These are phyloP conservation scores for Thielaviopsis populi DNA, from an alignment of 2,329 filamentous ascomycete genomes.

Conservation along the genomic window DNA sequence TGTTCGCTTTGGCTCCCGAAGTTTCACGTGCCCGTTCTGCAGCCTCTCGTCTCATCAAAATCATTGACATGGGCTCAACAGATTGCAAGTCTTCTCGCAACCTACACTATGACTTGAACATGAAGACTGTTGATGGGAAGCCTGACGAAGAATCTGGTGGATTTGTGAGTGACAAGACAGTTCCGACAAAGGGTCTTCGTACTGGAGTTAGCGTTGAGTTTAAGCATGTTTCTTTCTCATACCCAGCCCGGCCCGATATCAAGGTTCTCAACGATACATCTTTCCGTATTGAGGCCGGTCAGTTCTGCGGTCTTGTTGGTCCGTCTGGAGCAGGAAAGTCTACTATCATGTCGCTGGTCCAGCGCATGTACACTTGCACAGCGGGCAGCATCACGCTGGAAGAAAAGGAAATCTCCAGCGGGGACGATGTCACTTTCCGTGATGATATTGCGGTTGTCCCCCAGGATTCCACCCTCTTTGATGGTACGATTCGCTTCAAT, in stretches of 20 bases:
- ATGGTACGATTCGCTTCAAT: constrained; percentile 42
- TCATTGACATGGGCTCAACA: constrained; percentile 32
- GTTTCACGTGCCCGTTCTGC: constrained; percentile 52
- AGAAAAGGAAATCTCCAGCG: constrained; percentile 31
- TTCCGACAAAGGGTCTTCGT: constrained; percentile 20
- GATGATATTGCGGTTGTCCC: constrained; percentile 41
- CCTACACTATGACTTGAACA: constrained; percentile 19
- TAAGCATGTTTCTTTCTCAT: constrained; percentile 46
- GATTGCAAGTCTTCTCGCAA: constrained; percentile 14
- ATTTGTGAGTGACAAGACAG: background rate
- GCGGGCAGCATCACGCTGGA: constrained; percentile 31
- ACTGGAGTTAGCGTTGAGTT: constrained; percentile 32
- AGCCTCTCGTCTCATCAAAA: constrained; percentile 39
- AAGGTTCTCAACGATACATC: constrained; percentile 41
- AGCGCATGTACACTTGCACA: constrained; percentile 34
- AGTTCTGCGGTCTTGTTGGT: constrained; percentile 50
- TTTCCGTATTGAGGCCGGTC: constrained; percentile 40
- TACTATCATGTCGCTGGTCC: constrained; percentile 43
- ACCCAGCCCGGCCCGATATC: constrained; percentile 45
- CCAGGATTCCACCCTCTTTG: constrained; percentile 43
- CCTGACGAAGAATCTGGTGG: constrained; percentile 28
- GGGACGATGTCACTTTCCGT: constrained; percentile 32
- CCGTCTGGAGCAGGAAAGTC: constrained; percentile 54
- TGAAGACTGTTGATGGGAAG: constrained; percentile 18
- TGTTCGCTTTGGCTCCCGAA: constrained; percentile 62